Evolutionary conservation across 371 early-diverging fungal genomes (phyloP), one percentile per base, ranked within the genome.

Genomic region (Mortierella sp.): DNA sequence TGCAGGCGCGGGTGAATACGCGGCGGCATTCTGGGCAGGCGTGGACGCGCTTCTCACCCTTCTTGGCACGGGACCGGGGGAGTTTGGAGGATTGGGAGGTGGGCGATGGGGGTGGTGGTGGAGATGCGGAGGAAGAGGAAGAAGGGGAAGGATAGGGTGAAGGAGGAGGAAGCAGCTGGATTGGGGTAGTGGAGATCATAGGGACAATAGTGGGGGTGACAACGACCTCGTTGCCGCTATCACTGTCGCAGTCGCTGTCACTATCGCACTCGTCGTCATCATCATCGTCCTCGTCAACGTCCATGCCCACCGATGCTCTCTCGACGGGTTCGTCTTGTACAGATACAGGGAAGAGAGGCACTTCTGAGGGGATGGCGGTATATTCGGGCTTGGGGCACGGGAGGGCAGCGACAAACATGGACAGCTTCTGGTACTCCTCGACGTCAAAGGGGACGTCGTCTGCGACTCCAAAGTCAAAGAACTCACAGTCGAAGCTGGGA

Each of bases 1-100:
- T 75, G 63, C 56, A 75, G 32, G 75, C 44, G 1, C 75, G 56
- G 3, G 75, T 44, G 46, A 75, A 75, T 11, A 10, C 41, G 68
- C 68, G 68, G 2, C 0, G 8, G 68, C 68, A 68, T 21, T 24
- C 41, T 24, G 24, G 68, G 41, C 68, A 68, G 24, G 24, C 41
- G 43, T 68, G 68, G 38, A 68, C 38, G 21, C 68, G 68, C 68
- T 68, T 68, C 68, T 68, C 68, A 0, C 68, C 68, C 68, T 68
- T 68, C 41, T 68, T 68, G 41, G 68, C 68, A 21, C 68, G 38
- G 5, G 68, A 38, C 11, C 68, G 68, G 21, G 68, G 68, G 68
- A 24, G 3, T 35, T 41, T 68, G 38, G 38, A 7, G 11, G 32
- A 3, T 7, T 38, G 38, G 43, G 41, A 38, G 41, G 21, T 0